Evolutionary conservation across 2,329 filamentous ascomycete genomes (phyloP).

Genomic region (Xylariomycetidae sp.): DNA sequence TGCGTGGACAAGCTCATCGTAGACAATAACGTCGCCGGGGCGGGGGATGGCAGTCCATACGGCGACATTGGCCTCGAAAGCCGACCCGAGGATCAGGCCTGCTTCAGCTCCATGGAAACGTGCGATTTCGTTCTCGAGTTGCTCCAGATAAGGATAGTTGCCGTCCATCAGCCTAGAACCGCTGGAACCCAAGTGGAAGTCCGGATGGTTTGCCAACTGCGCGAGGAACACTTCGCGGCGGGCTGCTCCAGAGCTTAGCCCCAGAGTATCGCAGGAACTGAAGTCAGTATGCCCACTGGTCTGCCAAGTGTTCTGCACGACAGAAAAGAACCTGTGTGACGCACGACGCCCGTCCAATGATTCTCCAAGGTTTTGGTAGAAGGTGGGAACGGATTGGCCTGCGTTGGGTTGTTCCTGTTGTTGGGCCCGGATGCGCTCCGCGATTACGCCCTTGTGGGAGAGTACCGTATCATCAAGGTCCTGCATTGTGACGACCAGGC

Average conservation of each 20-base stretch:
- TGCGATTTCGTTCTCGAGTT: constrained; percentile 52
- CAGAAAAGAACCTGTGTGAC: neutral
- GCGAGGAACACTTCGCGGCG: constrained; percentile 42
- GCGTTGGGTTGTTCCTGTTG: neutral
- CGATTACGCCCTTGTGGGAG: neutral
- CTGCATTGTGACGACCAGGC: too few relatives aligned
- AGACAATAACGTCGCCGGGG: constrained; percentile 53
- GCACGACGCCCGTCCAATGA: neutral
- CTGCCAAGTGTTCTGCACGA: neutral
- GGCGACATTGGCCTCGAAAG: constrained; percentile 49
- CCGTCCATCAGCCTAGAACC: constrained; percentile 63
- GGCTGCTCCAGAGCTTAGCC: constrained; percentile 41
- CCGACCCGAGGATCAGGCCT: constrained; percentile 57
- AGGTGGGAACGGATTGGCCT: neutral
- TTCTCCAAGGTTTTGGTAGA: neutral
- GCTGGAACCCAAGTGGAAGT: constrained; percentile 41
- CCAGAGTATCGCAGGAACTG: constrained; percentile 62
- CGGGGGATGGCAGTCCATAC: constrained; percentile 46
- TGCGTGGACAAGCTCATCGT: constrained; percentile 63
- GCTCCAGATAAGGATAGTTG: constrained; percentile 55
- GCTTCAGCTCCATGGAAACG: constrained; percentile 53
- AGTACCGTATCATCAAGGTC: neutral
- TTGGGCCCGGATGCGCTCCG: neutral
- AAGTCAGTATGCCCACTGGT: constrained; percentile 41
- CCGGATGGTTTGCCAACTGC: constrained; percentile 32